Base-by-base conservation (phyloP, 768 basidiomycete species). In the Tylopilus sp. region DNA sequence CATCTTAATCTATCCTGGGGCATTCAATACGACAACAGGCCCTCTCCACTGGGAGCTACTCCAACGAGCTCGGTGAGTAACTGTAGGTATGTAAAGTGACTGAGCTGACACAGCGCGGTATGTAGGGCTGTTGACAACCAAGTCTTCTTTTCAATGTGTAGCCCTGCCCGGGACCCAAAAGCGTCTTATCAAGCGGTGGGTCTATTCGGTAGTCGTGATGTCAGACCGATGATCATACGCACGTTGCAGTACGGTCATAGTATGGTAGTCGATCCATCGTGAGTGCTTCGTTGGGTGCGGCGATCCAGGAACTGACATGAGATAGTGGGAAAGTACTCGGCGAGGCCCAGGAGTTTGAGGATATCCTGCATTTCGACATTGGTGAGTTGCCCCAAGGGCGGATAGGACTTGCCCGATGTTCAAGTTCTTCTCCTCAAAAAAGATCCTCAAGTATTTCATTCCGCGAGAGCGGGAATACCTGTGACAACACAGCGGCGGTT, bases 21-120 rank as follows among this genome's bases (percentile, higher is more conserved):
- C 97, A 14, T 98, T 99, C 80, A 99, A 98, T 67, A 73, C 83
- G 63, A 97, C 94, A 4, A 98, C 97, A 0, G 97, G 97, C 0
- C 95, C 95, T 1, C 73, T 97, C 43, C 93, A 98, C 69, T 99
- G 97, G 97, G 90, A 94, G 61, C 76, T 99, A 4, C 77, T 99
- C 21, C 90, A 91, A 64, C 80, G 89, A 45, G 85, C 86, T 51
- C 76, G 93, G 92, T 89, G 64, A n/a, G 47, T 40, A 19, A 33
- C 17, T 9, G 11, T 31, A 16, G 16, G 14, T 33, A 8, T 38
- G 36, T 21, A 19, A 16, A 16, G 19, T 45, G 24, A 24, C 22
- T n/a, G 17, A 38, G 38, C 50, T 63, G 36, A 69, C 19, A 9
- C 26, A 42, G 28, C 13, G 11, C 13, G 47, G 11, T 49, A n/a